Evolutionary conservation across 257 asterid genomes (phyloP), one percentile per base, ranked within the genome.

Genomic region (Salvia miltiorrhiza): DNA sequence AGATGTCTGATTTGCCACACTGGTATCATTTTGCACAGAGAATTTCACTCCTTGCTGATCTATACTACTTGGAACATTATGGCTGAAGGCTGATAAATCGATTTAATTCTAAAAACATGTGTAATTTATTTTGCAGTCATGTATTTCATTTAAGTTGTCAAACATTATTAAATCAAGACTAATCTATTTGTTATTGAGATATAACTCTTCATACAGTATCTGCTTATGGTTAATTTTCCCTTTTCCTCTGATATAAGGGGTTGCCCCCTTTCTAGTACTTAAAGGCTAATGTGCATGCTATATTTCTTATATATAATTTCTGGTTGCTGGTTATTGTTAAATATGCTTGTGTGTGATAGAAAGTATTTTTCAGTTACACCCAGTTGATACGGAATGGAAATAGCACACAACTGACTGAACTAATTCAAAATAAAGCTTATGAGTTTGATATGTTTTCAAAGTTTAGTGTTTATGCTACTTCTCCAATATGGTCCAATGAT

Each of bases 401-500:
- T 52, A 37, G 70, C 21, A 35, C 17, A 9, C 11, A 52, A 21
- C n/a, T 13, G 10, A 41, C 52, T 50, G 23, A 59, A 45, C 6
- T 28, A 6, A 26, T 56, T 24, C 0, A 17, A 23, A n/a, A 12
- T 63, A 63, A 63, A 37, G 56, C 16, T 50, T 59, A 59, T 35
- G 53, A 64, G 53, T 71, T 40, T 70, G 41, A 63, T 64, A 26
- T 20, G 40, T 60, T 62, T 64, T 49, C 26, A 20, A 23, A 23
- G 2, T 52, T 23, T 20, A 52, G 57, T 26, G 17, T 54, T 26
- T 26, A n/a, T 28, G 59, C 33, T 24, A 54, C 16, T 54, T 47
- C 4, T 1, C 20, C 10, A 24, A 5, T 9, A 8, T 21, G 58
- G n/a, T 52, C 5, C 10, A 24, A 21, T 44, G 24, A 67, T 14